phyloP scores from a whole-genome alignment of 2,329 filamentous ascomycete genomes.

The Aspergillus ustus region DNA sequence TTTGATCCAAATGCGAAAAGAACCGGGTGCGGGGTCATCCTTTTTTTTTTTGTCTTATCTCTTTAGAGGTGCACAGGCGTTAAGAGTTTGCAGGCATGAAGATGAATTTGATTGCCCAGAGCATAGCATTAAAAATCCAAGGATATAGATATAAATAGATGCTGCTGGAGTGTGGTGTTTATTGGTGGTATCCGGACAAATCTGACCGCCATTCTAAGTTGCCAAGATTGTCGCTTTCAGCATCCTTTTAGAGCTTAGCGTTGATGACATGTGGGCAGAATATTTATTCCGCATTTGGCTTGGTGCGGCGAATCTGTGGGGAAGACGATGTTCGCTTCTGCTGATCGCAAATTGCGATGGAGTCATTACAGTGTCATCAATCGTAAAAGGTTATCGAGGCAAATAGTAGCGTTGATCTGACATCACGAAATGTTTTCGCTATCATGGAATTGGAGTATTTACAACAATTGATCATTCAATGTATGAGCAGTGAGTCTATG shows the following conservation, averaged over 20 bases:
- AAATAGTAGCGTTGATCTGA: not conserved
- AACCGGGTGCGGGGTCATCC: not conserved
- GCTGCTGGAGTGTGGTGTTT: not conserved
- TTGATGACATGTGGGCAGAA: not conserved
- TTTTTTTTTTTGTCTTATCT: not conserved
- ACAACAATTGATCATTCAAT: not conserved
- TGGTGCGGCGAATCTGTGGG: not conserved
- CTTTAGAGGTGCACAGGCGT: not conserved
- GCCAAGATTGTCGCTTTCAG: too few species aligned
- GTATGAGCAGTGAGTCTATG: conserved; percentile 12
- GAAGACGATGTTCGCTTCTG: not conserved
- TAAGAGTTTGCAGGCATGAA: not conserved
- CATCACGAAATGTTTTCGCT: not conserved
- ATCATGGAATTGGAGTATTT: not conserved
- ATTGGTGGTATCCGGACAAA: not conserved
- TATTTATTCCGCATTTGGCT: not conserved
- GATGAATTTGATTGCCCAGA: not conserved
- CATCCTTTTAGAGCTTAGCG: not conserved
- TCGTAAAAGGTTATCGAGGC: not conserved
- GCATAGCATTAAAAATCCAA: too few species aligned
- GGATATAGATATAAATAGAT: too few species aligned
- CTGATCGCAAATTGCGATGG: not conserved
- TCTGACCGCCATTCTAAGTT: not conserved
- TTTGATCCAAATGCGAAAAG: conserved; percentile 77
- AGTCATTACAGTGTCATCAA: not conserved